A percentile compares a stretch with the other conserved stretches of the same genome.
phyloP scores from a whole-genome alignment of 345 rosid genomes.

The Dipteronia dyeriana region DNA sequence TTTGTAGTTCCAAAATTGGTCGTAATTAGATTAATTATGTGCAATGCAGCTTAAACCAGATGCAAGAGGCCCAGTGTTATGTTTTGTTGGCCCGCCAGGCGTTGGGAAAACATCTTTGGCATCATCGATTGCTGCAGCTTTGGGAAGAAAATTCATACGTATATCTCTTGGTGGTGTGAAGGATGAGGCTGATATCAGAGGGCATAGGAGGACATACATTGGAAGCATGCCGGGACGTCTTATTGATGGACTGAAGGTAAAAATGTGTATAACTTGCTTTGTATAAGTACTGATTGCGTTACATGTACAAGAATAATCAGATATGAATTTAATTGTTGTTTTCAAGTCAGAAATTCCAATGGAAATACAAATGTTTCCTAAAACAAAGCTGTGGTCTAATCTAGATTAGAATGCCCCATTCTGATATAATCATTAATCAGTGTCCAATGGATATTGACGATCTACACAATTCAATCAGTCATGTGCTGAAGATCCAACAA shows the following conservation, averaged over 20 bases:
- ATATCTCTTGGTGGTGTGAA: constrained; percentile 98
- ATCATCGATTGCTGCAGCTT: constrained; percentile 89
- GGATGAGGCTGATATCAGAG: constrained; percentile 99
- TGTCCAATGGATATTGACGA: background rate
- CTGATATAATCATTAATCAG: background rate
- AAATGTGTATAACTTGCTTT: background rate
- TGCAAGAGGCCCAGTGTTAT: constrained; percentile 96
- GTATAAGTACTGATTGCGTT: background rate
- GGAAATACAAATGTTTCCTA: background rate
- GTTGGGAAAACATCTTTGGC: constrained; percentile 99
- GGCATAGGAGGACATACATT: constrained; percentile 96
- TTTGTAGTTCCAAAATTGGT: constrained; percentile 19
- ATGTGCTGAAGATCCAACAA: background rate
- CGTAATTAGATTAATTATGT: constrained; percentile 30
- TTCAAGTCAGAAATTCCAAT: background rate
- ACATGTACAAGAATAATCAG: background rate
- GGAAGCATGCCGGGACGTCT: constrained; percentile 99
- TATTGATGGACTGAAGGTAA: constrained; percentile 93
- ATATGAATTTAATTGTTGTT: background rate
- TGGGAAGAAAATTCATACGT: constrained; percentile 93
- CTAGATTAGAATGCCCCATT: background rate
- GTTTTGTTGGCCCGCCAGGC: constrained; percentile 99
- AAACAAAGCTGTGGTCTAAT: background rate
- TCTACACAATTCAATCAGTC: background rate
- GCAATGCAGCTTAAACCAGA: constrained; percentile 91